These are phyloP conservation scores for Macrophomina pseudophaseolina DNA, from an alignment of 2,329 filamentous ascomycete genomes.

Conservation along the genomic window DNA sequence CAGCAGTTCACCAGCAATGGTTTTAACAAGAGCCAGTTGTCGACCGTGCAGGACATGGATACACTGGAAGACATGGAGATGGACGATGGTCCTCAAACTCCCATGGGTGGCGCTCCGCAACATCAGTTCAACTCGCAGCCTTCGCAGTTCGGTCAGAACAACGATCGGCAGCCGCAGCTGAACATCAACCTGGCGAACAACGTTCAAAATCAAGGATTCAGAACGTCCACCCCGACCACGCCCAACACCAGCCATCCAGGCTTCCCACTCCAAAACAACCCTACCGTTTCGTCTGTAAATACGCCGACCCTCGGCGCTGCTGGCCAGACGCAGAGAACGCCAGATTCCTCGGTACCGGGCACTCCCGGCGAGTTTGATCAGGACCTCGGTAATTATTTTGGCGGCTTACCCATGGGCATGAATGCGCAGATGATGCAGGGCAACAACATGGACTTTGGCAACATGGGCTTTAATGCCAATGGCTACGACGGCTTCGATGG, in stretches of 20 bases:
- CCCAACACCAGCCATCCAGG: slow-evolving; percentile 69
- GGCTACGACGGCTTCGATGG: slow-evolving; percentile 47
- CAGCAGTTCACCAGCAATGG: slow-evolving; percentile 33
- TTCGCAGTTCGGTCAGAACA: slow-evolving; percentile 56
- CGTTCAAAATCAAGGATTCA: slow-evolving; percentile 72
- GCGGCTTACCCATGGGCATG: slow-evolving; percentile 40
- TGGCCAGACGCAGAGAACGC: slow-evolving; percentile 64
- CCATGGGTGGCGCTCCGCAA: slow-evolving; percentile 69
- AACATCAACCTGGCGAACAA: slow-evolving; percentile 80
- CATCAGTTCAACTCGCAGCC: slow-evolving; percentile 63
- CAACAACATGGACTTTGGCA: slow-evolving; percentile 34
- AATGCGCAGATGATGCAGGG: slow-evolving; percentile 43
- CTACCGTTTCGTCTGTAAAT: slow-evolving; percentile 95
- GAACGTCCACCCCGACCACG: slow-evolving; percentile 84
- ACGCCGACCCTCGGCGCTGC: slow-evolving; percentile 82
- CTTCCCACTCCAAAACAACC: slow-evolving; percentile 87
- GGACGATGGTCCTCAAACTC: slow-evolving; percentile 66
- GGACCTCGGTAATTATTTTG: slow-evolving; percentile 58
- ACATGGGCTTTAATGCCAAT: slow-evolving; percentile 45
- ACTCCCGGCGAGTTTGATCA: slow-evolving; percentile 78
- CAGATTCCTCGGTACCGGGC: slow-evolving; percentile 71
- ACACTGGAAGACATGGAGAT: slow-evolving; percentile 95
- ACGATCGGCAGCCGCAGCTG: slow-evolving; percentile 69
- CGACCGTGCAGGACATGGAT: slow-evolving; percentile 69
- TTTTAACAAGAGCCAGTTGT: slow-evolving; percentile 47